These are phyloP conservation scores for Lactuca saligna DNA, from an alignment of 129 eudicot genomes.

Conservation along the genomic window DNA sequence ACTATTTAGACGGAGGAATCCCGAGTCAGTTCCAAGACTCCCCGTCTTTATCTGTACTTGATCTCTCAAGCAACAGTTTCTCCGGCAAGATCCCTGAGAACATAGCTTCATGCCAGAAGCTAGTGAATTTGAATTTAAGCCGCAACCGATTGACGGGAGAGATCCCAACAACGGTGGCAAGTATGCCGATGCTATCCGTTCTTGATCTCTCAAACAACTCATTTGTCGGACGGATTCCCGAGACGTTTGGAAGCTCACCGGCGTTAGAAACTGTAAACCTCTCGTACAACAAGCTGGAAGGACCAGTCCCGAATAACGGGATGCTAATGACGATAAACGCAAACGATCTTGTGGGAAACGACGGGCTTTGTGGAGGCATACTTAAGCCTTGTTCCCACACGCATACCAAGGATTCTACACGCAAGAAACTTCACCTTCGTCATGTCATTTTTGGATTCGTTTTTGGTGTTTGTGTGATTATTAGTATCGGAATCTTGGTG, in stretches of 20 bases:
- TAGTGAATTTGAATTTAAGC: slow-evolving; percentile 62
- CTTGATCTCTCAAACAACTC: slow-evolving; percentile 82
- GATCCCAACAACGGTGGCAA: slow-evolving; percentile 59
- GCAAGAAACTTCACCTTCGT: slow-evolving; percentile 32
- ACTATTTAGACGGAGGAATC: slow-evolving; percentile 52
- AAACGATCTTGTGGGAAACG: slow-evolving; percentile 51
- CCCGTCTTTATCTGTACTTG: slow-evolving; percentile 67
- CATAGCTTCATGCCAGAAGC: slow-evolving; percentile 68
- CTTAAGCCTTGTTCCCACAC: slow-evolving; percentile 49
- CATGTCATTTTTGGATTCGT: slow-evolving; percentile 46
- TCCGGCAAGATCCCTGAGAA: slow-evolving; percentile 62
- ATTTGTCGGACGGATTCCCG: slow-evolving; percentile 64
- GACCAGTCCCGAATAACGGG: slow-evolving; percentile 71
- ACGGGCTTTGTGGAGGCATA: slow-evolving; percentile 63
- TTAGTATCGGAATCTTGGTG: slow-evolving; percentile 32
- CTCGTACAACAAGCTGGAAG: slow-evolving; percentile 77
- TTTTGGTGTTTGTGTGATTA: slow-evolving; percentile 50
- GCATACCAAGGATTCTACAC: not conserved
- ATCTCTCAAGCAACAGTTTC: slow-evolving; percentile 64
- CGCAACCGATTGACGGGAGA: slow-evolving; percentile 62
- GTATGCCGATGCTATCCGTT: slow-evolving; percentile 63
- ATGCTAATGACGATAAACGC: slow-evolving; percentile 52
- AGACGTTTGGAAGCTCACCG: slow-evolving; percentile 61
- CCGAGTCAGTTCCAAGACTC: slow-evolving; percentile 72
- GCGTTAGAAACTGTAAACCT: slow-evolving; percentile 74